These are phyloP conservation scores for Geotrichum ghanense DNA, from an alignment of 805 yeast species.

Conservation along the genomic window DNA sequence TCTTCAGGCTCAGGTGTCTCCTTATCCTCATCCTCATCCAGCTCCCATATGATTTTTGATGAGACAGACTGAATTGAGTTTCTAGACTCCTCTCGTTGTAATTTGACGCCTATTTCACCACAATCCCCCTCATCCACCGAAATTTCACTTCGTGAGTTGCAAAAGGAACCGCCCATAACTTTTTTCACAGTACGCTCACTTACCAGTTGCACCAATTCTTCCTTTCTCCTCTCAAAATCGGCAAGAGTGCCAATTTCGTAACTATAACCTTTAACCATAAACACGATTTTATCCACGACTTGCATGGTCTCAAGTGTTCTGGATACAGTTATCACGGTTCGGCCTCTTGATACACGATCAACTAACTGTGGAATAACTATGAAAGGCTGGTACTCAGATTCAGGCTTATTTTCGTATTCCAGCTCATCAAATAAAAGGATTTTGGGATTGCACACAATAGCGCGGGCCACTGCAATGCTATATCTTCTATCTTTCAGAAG, in stretches of 20 bases:
- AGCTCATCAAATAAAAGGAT: conserved; percentile 54
- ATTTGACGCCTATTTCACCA: background rate
- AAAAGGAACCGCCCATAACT: conserved; percentile 5
- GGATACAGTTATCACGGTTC: conserved; percentile 43
- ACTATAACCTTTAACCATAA: conserved; percentile 33
- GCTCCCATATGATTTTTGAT: background rate
- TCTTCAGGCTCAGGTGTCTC: too few species aligned
- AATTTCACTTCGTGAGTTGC: background rate
- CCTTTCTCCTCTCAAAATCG: conserved; percentile 17
- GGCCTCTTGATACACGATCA: conserved; percentile 19
- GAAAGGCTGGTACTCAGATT: conserved; percentile 50
- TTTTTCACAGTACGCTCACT: conserved; percentile 17
- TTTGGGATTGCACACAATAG: conserved; percentile 42
- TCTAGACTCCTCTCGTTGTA: too few species aligned
- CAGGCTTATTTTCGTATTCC: conserved; percentile 34
- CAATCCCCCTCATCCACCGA: background rate
- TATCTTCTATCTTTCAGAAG: conserved; percentile 62
- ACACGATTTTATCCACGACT: conserved; percentile 38
- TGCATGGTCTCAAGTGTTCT: conserved; percentile 40
- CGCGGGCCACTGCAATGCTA: conserved; percentile 53
- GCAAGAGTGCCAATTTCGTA: conserved; percentile 28
- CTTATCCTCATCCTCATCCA: too few species aligned
- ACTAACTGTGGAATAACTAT: conserved; percentile 47
- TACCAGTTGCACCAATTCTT: conserved; percentile 18
- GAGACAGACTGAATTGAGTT: background rate